Evolutionary conservation across 805 yeast species (phyloP), one percentile per base, ranked within the genome.

Genomic region (Lachancea waltii): DNA sequence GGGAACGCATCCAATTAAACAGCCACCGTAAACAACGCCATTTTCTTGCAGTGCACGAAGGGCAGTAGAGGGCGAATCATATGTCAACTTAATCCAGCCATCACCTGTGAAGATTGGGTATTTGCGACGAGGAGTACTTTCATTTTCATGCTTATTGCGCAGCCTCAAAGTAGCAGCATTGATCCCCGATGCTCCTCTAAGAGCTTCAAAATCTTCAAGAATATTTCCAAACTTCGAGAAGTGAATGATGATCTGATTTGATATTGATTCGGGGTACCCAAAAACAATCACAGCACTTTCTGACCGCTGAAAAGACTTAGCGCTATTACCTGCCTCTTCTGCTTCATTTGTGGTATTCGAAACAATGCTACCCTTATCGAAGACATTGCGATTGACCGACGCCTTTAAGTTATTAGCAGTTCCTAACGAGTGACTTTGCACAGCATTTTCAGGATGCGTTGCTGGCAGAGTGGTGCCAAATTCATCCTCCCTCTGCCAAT

Each of bases 1-100:
- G 4, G 94, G 85, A 7, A 81, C 59, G 72, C 95, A 60, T 54
- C 95, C 77, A 56, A 79, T 59, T 58, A 73, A 50, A 18, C 70
- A 66, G 1, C 85, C 90, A 38, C 80, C 82, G 51, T 81, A 74
- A 5, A 79, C 71, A 9, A 69, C 59, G 3, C 95, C 95, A 54
- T 85, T 84, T 53, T 87, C 95, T 46, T 83, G 79, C 30, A 89
- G 64, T 0, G 98, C 96, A 39, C 95, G 77, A 13, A 76, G 59
- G 2, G 95, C 96, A 7, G 89, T 72, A 1, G 80, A 66, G 6
- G 82, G 74, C 42, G 79, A 80, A 41, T 78, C 81, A 58, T 77
- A 92, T 3, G 97, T 89, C 38, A 90, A 57, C 54, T 87, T 84
- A n/a, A 89, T 78, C 97, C 97, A 90, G 27, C 85, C 79, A 32